Evolutionary conservation across 2,329 filamentous ascomycete species (phyloP), one percentile per base, ranked within the genome.

Genomic region (Colletotrichum sp.): DNA sequence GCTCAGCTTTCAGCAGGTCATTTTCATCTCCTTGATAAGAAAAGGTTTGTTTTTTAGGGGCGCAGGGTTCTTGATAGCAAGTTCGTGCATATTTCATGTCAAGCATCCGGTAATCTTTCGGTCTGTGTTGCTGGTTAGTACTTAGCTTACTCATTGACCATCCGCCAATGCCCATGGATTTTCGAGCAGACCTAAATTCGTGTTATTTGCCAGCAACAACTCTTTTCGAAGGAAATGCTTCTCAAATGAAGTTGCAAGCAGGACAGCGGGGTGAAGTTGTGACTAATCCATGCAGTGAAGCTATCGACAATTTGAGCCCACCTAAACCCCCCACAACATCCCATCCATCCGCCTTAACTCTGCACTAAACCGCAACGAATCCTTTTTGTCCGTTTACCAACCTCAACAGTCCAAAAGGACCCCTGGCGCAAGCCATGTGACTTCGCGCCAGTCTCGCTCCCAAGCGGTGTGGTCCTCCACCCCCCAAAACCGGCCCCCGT

Each of bases 401-500:
- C n/a, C 44, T 52, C 44, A 0, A 48, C 44, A 52, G 44, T 2
- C 0, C 44, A 52, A 52, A 52, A 52, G n/a, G 44, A n/a, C 39
- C 22, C 59, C 55, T 19, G 78, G 75, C 69, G 72, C 70, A 59
- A 71, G 19, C 69, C 80, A 82, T 82, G 81, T 82, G 81, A 82
- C 80, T 80, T 80, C 79, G 81, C 80, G 81, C 76, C 63, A 80
- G 64, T 80, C 78, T 82, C 81, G 80, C 75, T 76, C 77, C n/a
- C 69, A 60, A 57, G 57, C 25, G 71, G 25, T n/a, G 71, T 28
- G 57, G 48, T 48, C 30, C 70, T 16, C 61, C 63, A 30, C 32
- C 19, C 59, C 44, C 28, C 32, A 13, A 36, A 30, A 13, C 22
- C 48, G 28, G 30, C 16, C 52, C 66, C 32, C 22, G 52, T 60